Percentiles rank a stretch among this genome's conserved stretches.
These are phyloP conservation scores for Chaetomiaceae sp. DNA, from an alignment of 2,329 filamentous ascomycete species.

Conservation along the genomic window DNA sequence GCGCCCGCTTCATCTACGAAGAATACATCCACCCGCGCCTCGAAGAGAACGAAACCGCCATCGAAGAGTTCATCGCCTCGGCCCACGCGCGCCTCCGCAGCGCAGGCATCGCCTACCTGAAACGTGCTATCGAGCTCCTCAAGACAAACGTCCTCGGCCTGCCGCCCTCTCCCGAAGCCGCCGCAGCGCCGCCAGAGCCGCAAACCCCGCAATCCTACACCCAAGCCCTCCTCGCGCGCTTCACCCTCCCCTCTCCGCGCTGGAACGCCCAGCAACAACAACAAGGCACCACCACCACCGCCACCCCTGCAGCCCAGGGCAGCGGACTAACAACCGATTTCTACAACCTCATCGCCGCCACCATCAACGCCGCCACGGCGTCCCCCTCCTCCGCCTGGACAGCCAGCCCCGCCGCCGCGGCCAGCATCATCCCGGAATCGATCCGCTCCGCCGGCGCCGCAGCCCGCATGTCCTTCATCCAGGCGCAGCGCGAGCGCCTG, in stretches of 20 bases:
- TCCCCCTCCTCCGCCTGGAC: constrained; percentile 30
- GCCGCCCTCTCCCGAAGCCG: constrained; percentile 48
- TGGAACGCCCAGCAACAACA: constrained; percentile 49
- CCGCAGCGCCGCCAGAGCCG: constrained; percentile 38
- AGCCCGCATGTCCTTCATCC: constrained; percentile 70
- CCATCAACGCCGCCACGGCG: constrained; percentile 60
- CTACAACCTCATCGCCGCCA: constrained; percentile 71
- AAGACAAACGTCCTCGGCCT: constrained; percentile 76
- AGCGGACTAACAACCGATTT: constrained; percentile 52
- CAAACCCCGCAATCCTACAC: constrained; percentile 58
- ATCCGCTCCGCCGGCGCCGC: constrained; percentile 52
- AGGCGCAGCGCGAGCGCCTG: constrained; percentile 73
- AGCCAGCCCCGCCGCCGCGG: constrained; percentile 32
- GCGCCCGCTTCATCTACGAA: constrained; percentile 80
- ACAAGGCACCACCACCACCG: neutral
- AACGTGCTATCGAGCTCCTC: constrained; percentile 64
- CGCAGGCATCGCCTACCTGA: constrained; percentile 72
- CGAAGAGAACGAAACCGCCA: constrained; percentile 76
- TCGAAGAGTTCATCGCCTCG: constrained; percentile 83
- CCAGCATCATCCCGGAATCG: constrained; percentile 61
- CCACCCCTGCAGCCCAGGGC: neutral
- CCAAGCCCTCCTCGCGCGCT: constrained; percentile 76
- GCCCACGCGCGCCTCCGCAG: constrained; percentile 73
- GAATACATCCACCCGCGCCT: constrained; percentile 85
- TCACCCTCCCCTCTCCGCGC: constrained; percentile 71